Conservation (phyloP, 768 basidiomycete genomes). For the Phaeotremella skinneri region DNA sequence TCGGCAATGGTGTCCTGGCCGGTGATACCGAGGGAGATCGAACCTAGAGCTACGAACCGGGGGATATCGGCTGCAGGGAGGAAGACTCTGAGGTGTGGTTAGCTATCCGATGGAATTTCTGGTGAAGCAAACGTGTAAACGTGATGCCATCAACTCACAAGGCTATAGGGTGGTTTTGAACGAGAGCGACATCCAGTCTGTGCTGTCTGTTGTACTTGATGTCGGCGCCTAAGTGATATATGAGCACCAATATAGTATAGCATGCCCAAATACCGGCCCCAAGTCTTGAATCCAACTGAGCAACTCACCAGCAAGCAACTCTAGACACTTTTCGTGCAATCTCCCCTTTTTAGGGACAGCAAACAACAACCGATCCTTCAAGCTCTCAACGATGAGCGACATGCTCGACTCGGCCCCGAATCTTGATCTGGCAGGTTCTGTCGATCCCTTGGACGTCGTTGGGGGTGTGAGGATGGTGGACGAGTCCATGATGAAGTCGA, state of each 20-base stretch:
- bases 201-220: conserved; percentile 86
- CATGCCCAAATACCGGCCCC: no score
- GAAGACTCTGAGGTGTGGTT: conserved; percentile 66
- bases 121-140: not conserved
- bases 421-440: conserved; percentile 23
- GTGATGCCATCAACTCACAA: conserved; percentile 61
- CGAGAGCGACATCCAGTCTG: conserved; percentile 89
- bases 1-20: conserved; percentile 97
- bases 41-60: conserved; percentile 95
- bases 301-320: conserved; percentile 71
- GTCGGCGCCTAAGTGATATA: conserved; percentile 70
- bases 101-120: no score
- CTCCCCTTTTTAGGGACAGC: conserved; percentile 99
- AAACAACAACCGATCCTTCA: conserved; percentile 83
- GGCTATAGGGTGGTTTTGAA: conserved; percentile 86
- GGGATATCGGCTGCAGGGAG: conserved; percentile 96
- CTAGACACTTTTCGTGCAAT: conserved; percentile 83
- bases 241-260: not conserved
- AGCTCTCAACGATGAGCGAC: conserved; percentile 66
- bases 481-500: conserved; percentile 6
- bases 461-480: conserved; percentile 12
- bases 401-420: conserved; percentile 52
- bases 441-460: conserved; percentile 8
- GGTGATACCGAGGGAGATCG: conserved; percentile 94
- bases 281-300: not conserved